A percentile compares a stretch with the other conserved stretches of the same genome.
These are phyloP conservation scores for Eutypa lata DNA, from an alignment of 2,329 filamentous ascomycete genomes.

Conservation along the genomic window DNA sequence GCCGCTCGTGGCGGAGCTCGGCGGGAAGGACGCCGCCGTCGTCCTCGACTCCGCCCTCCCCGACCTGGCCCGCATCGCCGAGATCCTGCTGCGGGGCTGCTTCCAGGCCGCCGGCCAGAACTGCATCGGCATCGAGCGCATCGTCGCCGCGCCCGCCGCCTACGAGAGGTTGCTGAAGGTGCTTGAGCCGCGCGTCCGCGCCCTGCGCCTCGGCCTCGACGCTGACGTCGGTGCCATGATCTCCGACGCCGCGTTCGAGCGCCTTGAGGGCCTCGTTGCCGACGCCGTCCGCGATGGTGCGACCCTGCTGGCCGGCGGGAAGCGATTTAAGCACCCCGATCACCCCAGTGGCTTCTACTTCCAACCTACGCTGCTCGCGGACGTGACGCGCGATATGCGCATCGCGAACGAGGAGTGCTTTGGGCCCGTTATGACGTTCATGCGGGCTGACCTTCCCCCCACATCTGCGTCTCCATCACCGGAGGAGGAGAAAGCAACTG, in stretches of 20 bases:
- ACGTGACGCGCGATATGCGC: slow-evolving; percentile 80
- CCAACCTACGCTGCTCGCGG: slow-evolving; percentile 81
- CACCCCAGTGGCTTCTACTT: slow-evolving; percentile 88
- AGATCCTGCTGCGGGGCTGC: slow-evolving; percentile 84
- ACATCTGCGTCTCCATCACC: slow-evolving; percentile 39
- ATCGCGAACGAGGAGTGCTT: slow-evolving; percentile 93
- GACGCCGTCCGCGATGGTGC: slow-evolving; percentile 81
- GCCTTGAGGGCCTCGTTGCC: slow-evolving; percentile 71
- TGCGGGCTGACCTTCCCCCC: slow-evolving; percentile 56
- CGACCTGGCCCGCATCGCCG: slow-evolving; percentile 69
- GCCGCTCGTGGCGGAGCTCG: slow-evolving; percentile 85
- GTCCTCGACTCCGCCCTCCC: slow-evolving; percentile 76
- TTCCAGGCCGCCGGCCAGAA: slow-evolving; percentile 97
- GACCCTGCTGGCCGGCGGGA: slow-evolving; percentile 76
- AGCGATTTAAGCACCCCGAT: slow-evolving; percentile 65
- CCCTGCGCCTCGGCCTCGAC: slow-evolving; percentile 71
- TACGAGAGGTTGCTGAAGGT: slow-evolving; percentile 70
- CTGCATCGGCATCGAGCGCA: slow-evolving; percentile 93
- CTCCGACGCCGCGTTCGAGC: slow-evolving; percentile 70
- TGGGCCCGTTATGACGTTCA: slow-evolving; percentile 82
- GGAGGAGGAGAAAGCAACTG: slow-evolving; percentile 32
- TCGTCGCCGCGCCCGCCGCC: slow-evolving; percentile 74
- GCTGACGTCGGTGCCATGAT: slow-evolving; percentile 90
- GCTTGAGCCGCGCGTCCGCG: slow-evolving; percentile 70
- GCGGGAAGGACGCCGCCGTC: slow-evolving; percentile 91